Conservation (phyloP, 1,139 yeast species). For the Candida sp. region DNA sequence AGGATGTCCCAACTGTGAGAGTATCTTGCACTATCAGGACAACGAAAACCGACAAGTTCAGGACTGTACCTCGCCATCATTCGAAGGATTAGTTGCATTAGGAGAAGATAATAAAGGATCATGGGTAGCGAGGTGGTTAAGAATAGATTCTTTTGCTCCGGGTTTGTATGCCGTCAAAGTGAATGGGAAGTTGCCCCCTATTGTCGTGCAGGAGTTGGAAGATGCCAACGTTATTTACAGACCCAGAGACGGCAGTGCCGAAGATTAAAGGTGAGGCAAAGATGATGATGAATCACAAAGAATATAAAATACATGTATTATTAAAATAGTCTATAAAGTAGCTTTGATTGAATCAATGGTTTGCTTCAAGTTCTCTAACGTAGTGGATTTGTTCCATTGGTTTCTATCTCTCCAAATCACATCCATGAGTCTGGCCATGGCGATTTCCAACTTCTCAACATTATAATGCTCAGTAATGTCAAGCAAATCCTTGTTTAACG, state of each 20-base stretch:
- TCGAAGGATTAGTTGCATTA: constrained; percentile 93
- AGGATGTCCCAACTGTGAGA: constrained; percentile 99
- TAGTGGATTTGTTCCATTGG: constrained; percentile 64
- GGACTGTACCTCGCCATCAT: constrained; percentile 96
- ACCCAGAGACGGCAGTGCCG: constrained; percentile 96
- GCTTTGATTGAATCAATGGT: constrained; percentile 18
- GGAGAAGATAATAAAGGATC: constrained; percentile 81
- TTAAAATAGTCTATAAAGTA: constrained; percentile 7
- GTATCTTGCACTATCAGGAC: constrained; percentile 77
- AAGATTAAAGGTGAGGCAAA: constrained; percentile 50
- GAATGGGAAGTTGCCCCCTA: constrained; percentile 90
- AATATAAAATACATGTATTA: constrained; percentile 1
- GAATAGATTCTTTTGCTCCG: constrained; percentile 87
- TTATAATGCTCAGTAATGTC: constrained; percentile 52
- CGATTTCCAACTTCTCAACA: constrained; percentile 74
- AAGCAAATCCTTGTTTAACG: constrained; percentile 26
- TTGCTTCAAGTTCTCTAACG: constrained; percentile 30
- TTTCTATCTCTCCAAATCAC: constrained; percentile 74
- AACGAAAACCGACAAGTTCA: constrained; percentile 84
- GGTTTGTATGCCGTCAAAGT: constrained; percentile 96
- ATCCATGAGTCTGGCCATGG: constrained; percentile 76
- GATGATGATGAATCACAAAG: not conserved
- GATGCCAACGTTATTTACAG: constrained; percentile 81
- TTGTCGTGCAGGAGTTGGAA: constrained; percentile 73
- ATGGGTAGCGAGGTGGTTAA: constrained; percentile 98